phyloP scores from a whole-genome alignment of 2,329 filamentous ascomycete genomes.

The Hysterium pulicare region DNA sequence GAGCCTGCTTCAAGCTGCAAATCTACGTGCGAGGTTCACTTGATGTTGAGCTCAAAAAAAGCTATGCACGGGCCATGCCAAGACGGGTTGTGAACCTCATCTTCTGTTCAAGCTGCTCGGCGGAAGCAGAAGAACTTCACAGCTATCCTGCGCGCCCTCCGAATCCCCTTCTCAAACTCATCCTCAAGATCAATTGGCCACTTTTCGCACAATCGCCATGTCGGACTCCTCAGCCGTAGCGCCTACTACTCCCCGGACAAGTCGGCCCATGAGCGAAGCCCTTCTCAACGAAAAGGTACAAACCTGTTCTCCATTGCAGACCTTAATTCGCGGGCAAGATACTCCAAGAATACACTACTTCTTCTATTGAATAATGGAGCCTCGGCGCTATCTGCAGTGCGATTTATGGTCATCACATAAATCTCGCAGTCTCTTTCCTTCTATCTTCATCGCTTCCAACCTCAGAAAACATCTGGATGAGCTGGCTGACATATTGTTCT shows the following conservation, averaged over 20 bases:
- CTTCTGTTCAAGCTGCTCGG: slow-evolving; percentile 17
- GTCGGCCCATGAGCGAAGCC: slow-evolving; percentile 88
- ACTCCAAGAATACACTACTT: background rate
- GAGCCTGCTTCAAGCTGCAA: too few relatives aligned
- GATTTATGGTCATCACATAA: too few relatives aligned
- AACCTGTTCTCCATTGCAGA: background rate
- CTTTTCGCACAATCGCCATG: slow-evolving; percentile 44
- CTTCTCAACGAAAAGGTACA: slow-evolving; percentile 97
- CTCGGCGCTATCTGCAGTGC: too few relatives aligned
- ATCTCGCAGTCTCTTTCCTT: too few relatives aligned
- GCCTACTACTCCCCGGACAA: slow-evolving; percentile 60
- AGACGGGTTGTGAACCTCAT: slow-evolving; percentile 19
- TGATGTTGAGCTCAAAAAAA: slow-evolving; percentile 9
- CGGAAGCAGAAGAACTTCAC: slow-evolving; percentile 22
- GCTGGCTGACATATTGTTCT: too few relatives aligned
- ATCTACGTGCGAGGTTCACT: too few relatives aligned
- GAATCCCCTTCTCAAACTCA: slow-evolving; percentile 7
- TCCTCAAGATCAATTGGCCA: slow-evolving; percentile 24
- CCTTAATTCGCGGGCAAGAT: background rate
- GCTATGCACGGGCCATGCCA: slow-evolving; percentile 20
- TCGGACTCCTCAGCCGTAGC: slow-evolving; percentile 53
- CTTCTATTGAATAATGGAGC: too few relatives aligned
- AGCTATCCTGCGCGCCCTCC: slow-evolving; percentile 6
- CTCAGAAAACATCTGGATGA: too few relatives aligned
- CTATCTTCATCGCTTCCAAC: too few relatives aligned